Evolutionary conservation across 805 yeast species (phyloP), one percentile per base, ranked within the genome.

Genomic region (Ogataea populi-albae): DNA sequence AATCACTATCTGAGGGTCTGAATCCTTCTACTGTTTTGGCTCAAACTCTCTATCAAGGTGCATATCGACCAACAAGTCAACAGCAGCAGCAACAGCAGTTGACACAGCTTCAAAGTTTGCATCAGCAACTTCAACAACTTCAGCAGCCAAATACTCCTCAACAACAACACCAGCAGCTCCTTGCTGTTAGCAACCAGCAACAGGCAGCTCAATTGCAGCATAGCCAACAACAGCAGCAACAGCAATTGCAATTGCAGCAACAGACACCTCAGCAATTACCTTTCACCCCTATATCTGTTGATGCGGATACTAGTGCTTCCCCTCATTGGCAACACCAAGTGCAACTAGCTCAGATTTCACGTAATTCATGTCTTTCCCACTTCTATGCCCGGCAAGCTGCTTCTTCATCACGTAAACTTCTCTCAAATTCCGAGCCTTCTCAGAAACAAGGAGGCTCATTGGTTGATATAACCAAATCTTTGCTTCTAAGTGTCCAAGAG

Each of bases 311-410:
- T 37, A 54, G 56, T 43, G 59, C 44, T 29, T 64, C 80, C 3
- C 49, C 68, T 6, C 71, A 73, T 50, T 86, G 95, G 95, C 83
- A 79, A 58, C 89, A 84, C 55, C 95, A 86, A 62, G 63, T 68
- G 30, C 87, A 80, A 55, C 68, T 87, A 40, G 81, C 78, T 19
- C 86, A 79, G 43, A 59, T 82, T 32, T 81, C 93, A 4, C 74
- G 93, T 57, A 72, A 67, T 43, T 73, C 85, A 20, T 76, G 73
- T 49, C 59, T 74, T 17, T 85, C 94, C 3, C 95, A 86, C 61
- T 80, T 72, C 53, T 86, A 85, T 62, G 96, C 96, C 4, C 73
- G 95, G 40, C 78, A 79, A 45, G 88, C 87, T 19, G 95, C 95
- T 5, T 66, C 79, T 10, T 68, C 77, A 37, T 80, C 84, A 1